These are phyloP conservation scores for Herpomyces periplanetae DNA, from an alignment of 2,329 filamentous ascomycete species.

Conservation along the genomic window DNA sequence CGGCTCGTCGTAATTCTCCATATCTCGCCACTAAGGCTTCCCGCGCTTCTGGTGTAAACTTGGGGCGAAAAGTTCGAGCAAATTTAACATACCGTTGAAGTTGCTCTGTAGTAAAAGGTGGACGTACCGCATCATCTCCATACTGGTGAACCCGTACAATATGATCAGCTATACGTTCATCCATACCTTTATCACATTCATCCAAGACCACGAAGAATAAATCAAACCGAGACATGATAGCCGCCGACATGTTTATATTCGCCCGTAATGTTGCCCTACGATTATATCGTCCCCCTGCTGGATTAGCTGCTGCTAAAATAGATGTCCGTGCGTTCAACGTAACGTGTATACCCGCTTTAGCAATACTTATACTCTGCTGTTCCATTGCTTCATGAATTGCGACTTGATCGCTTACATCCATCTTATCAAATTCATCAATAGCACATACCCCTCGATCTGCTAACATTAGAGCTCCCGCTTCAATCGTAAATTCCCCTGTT, in stretches of 20 bases:
- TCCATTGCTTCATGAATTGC: slow-evolving; percentile 99
- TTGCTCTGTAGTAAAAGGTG: slow-evolving; percentile 83
- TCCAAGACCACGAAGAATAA: slow-evolving; percentile 92
- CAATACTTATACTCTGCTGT: slow-evolving; percentile 95
- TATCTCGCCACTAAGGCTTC: slow-evolving; percentile 57
- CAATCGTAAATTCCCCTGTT: slow-evolving; percentile 91
- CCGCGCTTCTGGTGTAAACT: slow-evolving; percentile 61
- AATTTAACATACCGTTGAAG: slow-evolving; percentile 90
- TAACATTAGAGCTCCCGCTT: slow-evolving; percentile 86
- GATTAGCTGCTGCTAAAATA: slow-evolving; percentile 82
- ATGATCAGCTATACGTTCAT: slow-evolving; percentile 64
- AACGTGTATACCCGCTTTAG: slow-evolving; percentile 89
- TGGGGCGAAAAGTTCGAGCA: slow-evolving; percentile 63
- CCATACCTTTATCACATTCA: slow-evolving; percentile 68
- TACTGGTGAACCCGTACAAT: slow-evolving; percentile 80
- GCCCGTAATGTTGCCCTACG: slow-evolving; percentile 65
- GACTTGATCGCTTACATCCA: slow-evolving; percentile 87
- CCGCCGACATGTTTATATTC: slow-evolving; percentile 94
- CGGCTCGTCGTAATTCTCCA: slow-evolving; percentile 70
- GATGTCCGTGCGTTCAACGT: slow-evolving; percentile 81
- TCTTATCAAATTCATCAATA: slow-evolving; percentile 98
- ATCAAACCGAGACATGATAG: slow-evolving; percentile 98
- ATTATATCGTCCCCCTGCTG: slow-evolving; percentile 82
- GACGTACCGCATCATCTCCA: slow-evolving; percentile 57
- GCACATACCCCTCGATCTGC: slow-evolving; percentile 87